phyloP scores from a whole-genome alignment of 257 asterid genomes.

The Solanum pinnatisectum region DNA sequence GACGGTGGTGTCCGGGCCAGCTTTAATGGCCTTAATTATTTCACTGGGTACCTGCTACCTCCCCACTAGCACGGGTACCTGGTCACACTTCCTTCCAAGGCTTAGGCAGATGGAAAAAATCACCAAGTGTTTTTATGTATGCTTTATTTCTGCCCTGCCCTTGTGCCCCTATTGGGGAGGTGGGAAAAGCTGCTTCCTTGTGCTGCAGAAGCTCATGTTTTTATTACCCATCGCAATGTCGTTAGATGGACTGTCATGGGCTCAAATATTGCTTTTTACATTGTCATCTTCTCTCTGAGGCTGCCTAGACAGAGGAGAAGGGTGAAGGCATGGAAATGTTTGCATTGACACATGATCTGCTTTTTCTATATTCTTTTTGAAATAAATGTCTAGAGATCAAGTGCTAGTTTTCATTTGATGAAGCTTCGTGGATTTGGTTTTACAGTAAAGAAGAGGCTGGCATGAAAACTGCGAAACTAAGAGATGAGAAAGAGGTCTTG shows the following conservation, averaged over 20 bases:
- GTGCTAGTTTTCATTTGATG: background rate
- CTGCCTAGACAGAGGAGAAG: background rate
- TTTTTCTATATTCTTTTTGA: background rate
- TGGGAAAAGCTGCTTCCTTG: background rate
- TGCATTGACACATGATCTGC: background rate
- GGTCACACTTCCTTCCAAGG: background rate
- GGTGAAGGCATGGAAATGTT: background rate
- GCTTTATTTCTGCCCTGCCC: background rate
- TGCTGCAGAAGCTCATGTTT: background rate
- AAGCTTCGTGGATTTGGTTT: background rate
- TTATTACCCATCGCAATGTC: background rate
- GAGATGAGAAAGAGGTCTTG: conserved; percentile 88
- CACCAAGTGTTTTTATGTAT: background rate
- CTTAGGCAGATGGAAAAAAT: background rate
- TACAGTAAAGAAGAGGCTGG: conserved; percentile 98
- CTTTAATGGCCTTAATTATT: background rate
- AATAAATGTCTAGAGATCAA: background rate
- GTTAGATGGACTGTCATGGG: background rate
- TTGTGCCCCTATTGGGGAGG: background rate
- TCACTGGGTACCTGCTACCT: background rate
- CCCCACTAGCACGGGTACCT: background rate
- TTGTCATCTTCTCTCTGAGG: background rate
- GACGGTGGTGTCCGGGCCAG: background rate
- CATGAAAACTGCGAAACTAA: conserved; percentile 84
- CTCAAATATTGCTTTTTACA: background rate